Percentiles rank a stretch among this genome's conserved stretches.
These are phyloP conservation scores for Zancudomyces culisetae DNA, from an alignment of 371 early-diverging fungal species.

Conservation along the genomic window DNA sequence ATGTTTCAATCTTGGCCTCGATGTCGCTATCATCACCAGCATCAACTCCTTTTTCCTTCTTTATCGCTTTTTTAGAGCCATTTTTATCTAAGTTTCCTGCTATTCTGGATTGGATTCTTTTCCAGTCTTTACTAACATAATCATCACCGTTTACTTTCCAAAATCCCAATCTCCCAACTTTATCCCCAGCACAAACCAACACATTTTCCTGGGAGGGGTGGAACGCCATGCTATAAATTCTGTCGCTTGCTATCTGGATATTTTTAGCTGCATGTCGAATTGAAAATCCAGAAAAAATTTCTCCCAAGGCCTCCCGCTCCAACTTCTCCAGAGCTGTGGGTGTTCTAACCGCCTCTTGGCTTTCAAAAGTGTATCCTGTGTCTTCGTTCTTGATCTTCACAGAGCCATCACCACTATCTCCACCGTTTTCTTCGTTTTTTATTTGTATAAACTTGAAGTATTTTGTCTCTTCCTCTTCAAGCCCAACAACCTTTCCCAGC, in stretches of 20 bases:
- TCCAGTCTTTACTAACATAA: conserved; percentile 14
- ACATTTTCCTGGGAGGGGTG: conserved; percentile 33
- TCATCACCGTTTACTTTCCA: conserved; percentile 33
- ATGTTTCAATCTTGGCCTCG: neutral
- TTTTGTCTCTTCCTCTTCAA: neutral
- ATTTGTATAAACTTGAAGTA: too few relatives aligned
- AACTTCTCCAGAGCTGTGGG: neutral
- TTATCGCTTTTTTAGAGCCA: neutral
- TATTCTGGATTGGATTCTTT: conserved; percentile 1
- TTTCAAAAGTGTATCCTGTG: neutral
- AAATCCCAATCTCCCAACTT: conserved; percentile 39
- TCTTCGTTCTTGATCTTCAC: neutral
- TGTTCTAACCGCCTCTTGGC: neutral
- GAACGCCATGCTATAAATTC: conserved; percentile 36
- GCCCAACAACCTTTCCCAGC: neutral
- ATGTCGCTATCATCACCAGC: neutral
- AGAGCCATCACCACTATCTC: neutral
- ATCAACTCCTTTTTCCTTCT: neutral
- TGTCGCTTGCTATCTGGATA: conserved; percentile 33
- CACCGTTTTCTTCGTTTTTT: neutral
- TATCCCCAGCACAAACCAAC: conserved; percentile 38
- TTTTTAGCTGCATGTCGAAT: conserved; percentile 31
- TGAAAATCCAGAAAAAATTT: conserved; percentile 9
- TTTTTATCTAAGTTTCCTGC: neutral
- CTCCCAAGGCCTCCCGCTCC: neutral